Conservation (phyloP, 164 flowering plant genomes). For the Vitis riparia region DNA sequence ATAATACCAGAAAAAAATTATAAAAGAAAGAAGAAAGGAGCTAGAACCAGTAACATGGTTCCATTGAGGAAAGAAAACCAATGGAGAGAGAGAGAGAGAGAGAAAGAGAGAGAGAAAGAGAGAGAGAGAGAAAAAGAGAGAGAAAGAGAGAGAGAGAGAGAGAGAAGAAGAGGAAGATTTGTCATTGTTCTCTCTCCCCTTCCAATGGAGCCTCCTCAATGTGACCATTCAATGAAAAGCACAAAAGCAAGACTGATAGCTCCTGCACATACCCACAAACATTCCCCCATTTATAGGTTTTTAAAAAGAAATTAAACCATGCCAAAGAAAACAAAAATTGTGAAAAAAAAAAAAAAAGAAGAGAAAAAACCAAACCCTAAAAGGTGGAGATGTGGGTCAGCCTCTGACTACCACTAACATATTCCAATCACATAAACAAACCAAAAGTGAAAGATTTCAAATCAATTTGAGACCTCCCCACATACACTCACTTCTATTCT, state of each 20-base stretch:
- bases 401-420: conserved; percentile 53
- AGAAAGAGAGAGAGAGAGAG: background rate
- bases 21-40: too few relatives aligned
- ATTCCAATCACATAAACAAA: conserved; percentile 44
- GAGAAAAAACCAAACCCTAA: conserved; percentile 4
- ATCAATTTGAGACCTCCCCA: conserved; percentile 42
- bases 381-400: conserved; percentile 24
- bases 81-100: background rate
- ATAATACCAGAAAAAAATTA: too few relatives aligned
- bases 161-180: background rate
- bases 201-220: conserved; percentile 40
- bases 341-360: background rate
- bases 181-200: conserved; percentile 7
- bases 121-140: background rate
- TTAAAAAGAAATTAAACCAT: conserved; percentile 18
- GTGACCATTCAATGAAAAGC: conserved; percentile 55
- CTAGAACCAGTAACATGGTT: too few relatives aligned
- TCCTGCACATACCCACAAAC: conserved; percentile 12
- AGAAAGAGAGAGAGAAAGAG: too few relatives aligned
- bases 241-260: conserved; percentile 32
- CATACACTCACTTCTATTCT: conserved; percentile 24
- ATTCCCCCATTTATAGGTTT: conserved; percentile 7
- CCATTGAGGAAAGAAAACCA: background rate
- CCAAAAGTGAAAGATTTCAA: conserved; percentile 43
- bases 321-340: conserved; percentile 19